These are phyloP conservation scores for Arthroderma sp. DNA, from an alignment of 2,329 filamentous ascomycete species.

Conservation along the genomic window DNA sequence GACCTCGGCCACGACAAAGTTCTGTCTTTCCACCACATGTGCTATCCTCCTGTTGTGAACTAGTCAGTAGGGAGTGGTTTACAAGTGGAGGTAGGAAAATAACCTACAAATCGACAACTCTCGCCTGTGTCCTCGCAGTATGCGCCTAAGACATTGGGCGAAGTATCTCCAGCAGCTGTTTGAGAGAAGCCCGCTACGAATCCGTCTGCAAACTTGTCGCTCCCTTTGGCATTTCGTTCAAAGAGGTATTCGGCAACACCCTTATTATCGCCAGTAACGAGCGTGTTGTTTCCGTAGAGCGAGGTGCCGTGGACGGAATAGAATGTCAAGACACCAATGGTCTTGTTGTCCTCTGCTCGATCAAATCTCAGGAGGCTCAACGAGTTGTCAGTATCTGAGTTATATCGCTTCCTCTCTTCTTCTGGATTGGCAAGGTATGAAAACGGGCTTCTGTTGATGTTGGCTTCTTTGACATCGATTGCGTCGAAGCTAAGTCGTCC, in stretches of 20 bases:
- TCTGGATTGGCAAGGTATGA: constrained; percentile 78
- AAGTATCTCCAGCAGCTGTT: constrained; percentile 80
- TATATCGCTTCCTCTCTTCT: constrained; percentile 58
- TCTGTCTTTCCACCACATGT: constrained; percentile 49
- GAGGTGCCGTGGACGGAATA: constrained; percentile 88
- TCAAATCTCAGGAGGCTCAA: constrained; percentile 71
- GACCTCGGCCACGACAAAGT: constrained; percentile 33
- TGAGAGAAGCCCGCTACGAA: constrained; percentile 92
- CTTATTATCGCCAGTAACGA: constrained; percentile 92
- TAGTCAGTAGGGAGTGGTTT: not conserved
- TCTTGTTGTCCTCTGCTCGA: constrained; percentile 59
- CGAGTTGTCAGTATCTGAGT: constrained; percentile 55
- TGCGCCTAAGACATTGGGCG: constrained; percentile 74
- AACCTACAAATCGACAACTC: constrained; percentile 25
- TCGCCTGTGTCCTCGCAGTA: constrained; percentile 72
- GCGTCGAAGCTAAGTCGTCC: constrained; percentile 60
- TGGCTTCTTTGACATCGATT: constrained; percentile 58
- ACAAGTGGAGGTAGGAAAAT: not conserved
- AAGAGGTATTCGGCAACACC: constrained; percentile 79
- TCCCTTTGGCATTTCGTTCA: constrained; percentile 52
- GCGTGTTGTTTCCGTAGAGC: constrained; percentile 78
- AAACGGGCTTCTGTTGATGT: constrained; percentile 79
- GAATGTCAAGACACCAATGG: constrained; percentile 74
- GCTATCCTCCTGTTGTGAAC: constrained; percentile 50
- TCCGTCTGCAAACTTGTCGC: constrained; percentile 43